Conservation (phyloP, 768 basidiomycete species). For the Lentinus brumalis region DNA sequence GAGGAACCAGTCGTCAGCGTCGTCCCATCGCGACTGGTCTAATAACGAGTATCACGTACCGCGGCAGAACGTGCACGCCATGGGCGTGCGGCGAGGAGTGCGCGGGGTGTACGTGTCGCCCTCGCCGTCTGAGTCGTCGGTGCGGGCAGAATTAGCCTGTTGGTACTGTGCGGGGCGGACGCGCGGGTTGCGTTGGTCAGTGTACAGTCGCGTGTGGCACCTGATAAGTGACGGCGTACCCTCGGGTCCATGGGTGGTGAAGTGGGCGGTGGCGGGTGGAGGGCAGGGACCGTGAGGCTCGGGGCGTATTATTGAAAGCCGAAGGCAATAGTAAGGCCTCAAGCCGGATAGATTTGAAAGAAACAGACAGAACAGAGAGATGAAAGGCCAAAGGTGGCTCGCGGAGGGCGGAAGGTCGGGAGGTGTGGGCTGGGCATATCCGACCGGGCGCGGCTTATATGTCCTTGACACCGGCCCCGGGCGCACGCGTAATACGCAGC, state of each 20-base stretch:
- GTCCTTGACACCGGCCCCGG: too few species aligned
- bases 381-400: too few species aligned
- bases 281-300: not conserved
- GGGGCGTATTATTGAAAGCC: not conserved
- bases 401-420: too few species aligned
- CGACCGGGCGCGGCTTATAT: not conserved
- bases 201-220: not conserved
- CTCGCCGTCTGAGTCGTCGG: conserved; percentile 30
- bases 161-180: conserved; percentile 7
- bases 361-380: not conserved
- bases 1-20: conserved; percentile 1
- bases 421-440: not conserved
- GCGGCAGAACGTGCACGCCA: conserved; percentile 78
- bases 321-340: conserved; percentile 8
- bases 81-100: conserved; percentile 52
- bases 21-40: not conserved
- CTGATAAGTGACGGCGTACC: not conserved
- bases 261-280: not conserved
- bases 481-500: too few species aligned
- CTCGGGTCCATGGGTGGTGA: conserved; percentile 5
- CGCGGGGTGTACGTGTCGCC: conserved; percentile 28
- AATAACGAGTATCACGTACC: conserved; percentile 39
- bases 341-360: not conserved
- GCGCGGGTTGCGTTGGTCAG: not conserved
- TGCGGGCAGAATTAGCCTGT: conserved; percentile 4